phyloP scores from a whole-genome alignment of 257 asterid genomes.

The Linderniella brevidens region DNA sequence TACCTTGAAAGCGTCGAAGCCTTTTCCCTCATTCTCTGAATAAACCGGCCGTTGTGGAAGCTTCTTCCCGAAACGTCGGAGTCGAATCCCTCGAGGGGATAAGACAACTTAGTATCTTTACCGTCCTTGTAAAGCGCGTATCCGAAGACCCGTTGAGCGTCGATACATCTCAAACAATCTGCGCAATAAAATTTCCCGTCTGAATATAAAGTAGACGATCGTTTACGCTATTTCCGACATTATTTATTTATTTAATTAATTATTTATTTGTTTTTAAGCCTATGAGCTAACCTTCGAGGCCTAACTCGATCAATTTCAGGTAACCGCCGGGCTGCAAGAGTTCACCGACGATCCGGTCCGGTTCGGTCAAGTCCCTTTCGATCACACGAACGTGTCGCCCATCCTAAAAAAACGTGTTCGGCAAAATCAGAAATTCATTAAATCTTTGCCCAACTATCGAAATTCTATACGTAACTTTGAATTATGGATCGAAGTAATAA shows the following conservation, averaged over 20 bases:
- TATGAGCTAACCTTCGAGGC: conserved; percentile 40
- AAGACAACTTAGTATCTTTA: conserved; percentile 30
- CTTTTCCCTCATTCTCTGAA: conserved; percentile 68
- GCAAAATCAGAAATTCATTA: no score
- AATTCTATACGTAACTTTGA: no score
- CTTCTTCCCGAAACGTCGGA: conserved; percentile 62
- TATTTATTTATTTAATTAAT: no score
- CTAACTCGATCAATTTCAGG: conserved; percentile 56
- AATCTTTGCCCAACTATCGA: no score
- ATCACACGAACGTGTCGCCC: conserved; percentile 61
- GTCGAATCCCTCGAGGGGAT: conserved; percentile 55
- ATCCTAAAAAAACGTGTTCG: background rate
- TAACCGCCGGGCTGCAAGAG: conserved; percentile 82
- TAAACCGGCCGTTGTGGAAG: conserved; percentile 79
- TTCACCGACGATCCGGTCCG: conserved; percentile 74
- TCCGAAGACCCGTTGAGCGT: conserved; percentile 60
- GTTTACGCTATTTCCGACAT: no score
- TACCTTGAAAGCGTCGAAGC: conserved; percentile 64
- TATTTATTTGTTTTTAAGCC: background rate
- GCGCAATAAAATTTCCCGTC: conserved; percentile 8
- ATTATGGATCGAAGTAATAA: no score
- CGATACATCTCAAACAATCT: conserved; percentile 56
- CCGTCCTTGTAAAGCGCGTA: conserved; percentile 73
- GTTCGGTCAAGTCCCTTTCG: conserved; percentile 70
- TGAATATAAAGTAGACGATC: background rate